Conservation (phyloP, 306 rosid genomes). For the Phaseolus lunatus region DNA sequence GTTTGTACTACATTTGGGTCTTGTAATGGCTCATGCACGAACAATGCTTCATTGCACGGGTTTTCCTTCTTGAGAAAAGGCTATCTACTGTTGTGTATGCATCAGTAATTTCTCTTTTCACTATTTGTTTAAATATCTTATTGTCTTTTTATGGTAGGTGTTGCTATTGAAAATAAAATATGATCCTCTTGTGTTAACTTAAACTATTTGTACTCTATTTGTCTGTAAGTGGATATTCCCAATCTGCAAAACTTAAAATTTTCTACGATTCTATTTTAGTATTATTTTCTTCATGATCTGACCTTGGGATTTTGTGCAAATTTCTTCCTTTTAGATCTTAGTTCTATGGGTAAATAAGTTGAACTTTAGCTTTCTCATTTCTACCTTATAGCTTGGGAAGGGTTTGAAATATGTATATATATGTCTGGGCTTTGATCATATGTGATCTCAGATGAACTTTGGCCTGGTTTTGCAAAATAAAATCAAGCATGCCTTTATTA, state of each 20-base stretch:
- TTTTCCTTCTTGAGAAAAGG: background rate
- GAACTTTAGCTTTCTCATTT: slow-evolving; percentile 28
- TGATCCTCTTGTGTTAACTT: background rate
- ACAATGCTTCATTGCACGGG: background rate
- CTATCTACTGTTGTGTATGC: background rate
- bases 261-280: background rate
- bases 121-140: background rate
- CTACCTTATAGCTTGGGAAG: background rate
- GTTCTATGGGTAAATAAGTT: background rate
- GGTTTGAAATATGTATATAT: slow-evolving; percentile 29
- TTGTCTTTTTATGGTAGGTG: background rate
- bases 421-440: slow-evolving; percentile 14
- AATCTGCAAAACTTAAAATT: background rate
- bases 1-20: slow-evolving; percentile 6
- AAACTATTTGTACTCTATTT: background rate
- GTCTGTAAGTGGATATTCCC: slow-evolving; percentile 10
- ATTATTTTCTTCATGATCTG: slow-evolving; percentile 10
- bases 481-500: slow-evolving; percentile 5
- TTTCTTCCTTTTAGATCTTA: slow-evolving; percentile 17
- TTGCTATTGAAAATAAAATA: background rate
- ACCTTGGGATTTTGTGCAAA: background rate
- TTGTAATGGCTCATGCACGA: background rate
- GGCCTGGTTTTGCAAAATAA: slow-evolving; percentile 16
- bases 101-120: background rate
- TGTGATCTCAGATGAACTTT: slow-evolving; percentile 28